phyloP scores from a whole-genome alignment of 2,329 filamentous ascomycete genomes.

The Sporothrix phasma region DNA sequence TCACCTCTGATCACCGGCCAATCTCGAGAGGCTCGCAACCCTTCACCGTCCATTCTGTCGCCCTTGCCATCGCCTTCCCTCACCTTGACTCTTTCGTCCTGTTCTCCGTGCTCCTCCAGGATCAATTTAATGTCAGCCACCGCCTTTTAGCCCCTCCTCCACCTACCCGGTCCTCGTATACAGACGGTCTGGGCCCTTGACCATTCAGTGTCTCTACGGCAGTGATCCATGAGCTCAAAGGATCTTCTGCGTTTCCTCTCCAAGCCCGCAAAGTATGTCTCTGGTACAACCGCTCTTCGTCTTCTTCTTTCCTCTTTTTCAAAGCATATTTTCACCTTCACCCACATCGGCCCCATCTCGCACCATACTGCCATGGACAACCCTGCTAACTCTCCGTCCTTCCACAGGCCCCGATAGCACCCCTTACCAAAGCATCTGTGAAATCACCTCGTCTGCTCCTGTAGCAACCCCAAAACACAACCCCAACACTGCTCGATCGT shows the following conservation, averaged over 20 bases:
- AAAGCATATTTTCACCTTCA: constrained; percentile 5
- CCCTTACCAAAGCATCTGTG: constrained; percentile 25
- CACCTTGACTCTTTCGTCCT: neutral
- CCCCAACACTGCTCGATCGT: constrained; percentile 53
- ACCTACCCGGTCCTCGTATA: neutral
- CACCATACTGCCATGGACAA: neutral
- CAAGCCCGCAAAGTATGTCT: constrained; percentile 80
- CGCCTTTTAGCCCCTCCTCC: neutral
- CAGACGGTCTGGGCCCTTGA: constrained; percentile 6
- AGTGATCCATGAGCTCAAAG: constrained; percentile 77
- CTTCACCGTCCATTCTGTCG: no score
- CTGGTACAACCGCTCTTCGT: neutral
- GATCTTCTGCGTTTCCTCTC: constrained; percentile 88
- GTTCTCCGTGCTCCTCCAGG: neutral
- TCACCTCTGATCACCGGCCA: neutral
- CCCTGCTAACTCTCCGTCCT: neutral
- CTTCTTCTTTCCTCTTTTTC: neutral
- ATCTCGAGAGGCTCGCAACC: neutral
- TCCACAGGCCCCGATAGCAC: constrained; percentile 51
- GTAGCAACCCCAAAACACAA: constrained; percentile 20
- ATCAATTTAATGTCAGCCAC: constrained; percentile 10
- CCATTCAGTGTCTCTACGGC: neutral
- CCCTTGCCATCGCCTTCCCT: neutral
- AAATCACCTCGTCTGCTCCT: neutral
- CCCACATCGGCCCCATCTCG: neutral